These are phyloP conservation scores for Aspergillus neoniger DNA, from an alignment of 2,329 filamentous ascomycete species.

Conservation along the genomic window DNA sequence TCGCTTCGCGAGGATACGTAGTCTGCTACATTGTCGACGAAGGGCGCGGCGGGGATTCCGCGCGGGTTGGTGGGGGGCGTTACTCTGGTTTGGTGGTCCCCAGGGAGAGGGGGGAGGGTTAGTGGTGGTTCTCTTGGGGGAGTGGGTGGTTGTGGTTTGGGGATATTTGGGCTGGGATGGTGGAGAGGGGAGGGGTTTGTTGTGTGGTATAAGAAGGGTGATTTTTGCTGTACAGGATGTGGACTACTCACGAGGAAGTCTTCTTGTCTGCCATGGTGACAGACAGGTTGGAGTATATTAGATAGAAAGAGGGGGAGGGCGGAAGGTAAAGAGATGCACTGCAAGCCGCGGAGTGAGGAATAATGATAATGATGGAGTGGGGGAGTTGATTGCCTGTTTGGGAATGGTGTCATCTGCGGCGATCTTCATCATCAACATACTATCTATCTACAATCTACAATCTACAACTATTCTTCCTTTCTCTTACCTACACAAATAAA, in stretches of 20 bases:
- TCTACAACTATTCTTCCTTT: slow-evolving; percentile 15
- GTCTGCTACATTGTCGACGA: slow-evolving; percentile 50
- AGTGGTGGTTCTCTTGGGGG: neutral
- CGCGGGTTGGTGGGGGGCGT: slow-evolving; percentile 45
- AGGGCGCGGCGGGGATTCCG: slow-evolving; percentile 50
- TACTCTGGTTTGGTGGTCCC: slow-evolving; percentile 22
- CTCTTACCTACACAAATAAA: neutral
- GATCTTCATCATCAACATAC: neutral
- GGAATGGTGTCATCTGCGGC: slow-evolving; percentile 20
- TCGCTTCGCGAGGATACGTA: slow-evolving; percentile 50
- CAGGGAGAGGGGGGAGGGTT: slow-evolving; percentile 1
- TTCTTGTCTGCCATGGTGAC: slow-evolving; percentile 37
- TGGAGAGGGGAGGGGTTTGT: neutral
- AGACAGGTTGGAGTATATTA: slow-evolving; percentile 8
- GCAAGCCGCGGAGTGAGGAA: neutral
- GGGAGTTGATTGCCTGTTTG: slow-evolving; percentile 28
- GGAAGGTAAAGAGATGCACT: slow-evolving; percentile 6
- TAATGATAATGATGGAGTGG: slow-evolving; percentile 10
- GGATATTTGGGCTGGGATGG: neutral
- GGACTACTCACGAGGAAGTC: slow-evolving; percentile 26
- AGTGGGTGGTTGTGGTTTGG: neutral
- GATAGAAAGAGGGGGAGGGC: neutral
- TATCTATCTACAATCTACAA: slow-evolving; percentile 5
- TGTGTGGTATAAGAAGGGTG: neutral
- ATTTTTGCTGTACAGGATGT: neutral